These are phyloP conservation scores for Dothistroma septosporum DNA, from an alignment of 2,329 filamentous ascomycete species.

Conservation along the genomic window DNA sequence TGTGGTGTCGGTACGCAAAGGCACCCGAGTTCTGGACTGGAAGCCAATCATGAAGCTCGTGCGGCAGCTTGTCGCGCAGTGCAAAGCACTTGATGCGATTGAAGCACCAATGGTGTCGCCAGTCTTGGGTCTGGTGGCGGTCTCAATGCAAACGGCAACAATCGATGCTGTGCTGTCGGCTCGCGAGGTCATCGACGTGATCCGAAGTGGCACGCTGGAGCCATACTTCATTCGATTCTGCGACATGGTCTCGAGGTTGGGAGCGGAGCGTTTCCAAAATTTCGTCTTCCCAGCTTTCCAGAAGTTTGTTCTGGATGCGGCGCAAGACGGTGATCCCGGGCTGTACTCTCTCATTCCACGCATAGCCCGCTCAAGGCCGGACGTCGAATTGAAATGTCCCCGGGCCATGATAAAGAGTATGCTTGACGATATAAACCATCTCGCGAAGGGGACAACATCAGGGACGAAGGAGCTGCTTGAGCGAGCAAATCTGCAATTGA, in stretches of 20 bases:
- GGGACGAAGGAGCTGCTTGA: constrained; percentile 3
- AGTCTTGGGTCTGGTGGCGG: constrained; percentile 51
- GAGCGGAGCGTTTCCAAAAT: constrained; percentile 68
- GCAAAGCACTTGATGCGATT: constrained; percentile 8
- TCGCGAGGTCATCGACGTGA: constrained; percentile 59
- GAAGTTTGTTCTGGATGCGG: constrained; percentile 66
- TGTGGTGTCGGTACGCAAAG: constrained; percentile 74
- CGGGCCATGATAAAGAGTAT: neutral
- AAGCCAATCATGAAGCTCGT: constrained; percentile 52
- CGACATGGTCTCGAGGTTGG: constrained; percentile 70
- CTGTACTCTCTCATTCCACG: constrained; percentile 16
- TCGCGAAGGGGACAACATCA: neutral
- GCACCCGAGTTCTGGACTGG: constrained; percentile 71
- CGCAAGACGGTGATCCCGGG: neutral
- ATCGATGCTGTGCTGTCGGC: constrained; percentile 73
- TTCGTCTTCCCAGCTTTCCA: constrained; percentile 79
- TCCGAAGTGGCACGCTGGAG: constrained; percentile 64
- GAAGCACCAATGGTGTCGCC: constrained; percentile 30
- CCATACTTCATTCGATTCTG: constrained; percentile 81
- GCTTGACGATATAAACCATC: neutral
- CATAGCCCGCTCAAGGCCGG: constrained; percentile 9
- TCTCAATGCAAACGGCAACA: constrained; percentile 70
- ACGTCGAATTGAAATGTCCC: constrained; percentile 12
- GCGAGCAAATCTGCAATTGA: constrained; percentile 16
- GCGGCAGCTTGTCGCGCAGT: constrained; percentile 30